phyloP scores from a whole-genome alignment of 2,329 filamentous ascomycete species.

The Chaetomiaceae sp. region DNA sequence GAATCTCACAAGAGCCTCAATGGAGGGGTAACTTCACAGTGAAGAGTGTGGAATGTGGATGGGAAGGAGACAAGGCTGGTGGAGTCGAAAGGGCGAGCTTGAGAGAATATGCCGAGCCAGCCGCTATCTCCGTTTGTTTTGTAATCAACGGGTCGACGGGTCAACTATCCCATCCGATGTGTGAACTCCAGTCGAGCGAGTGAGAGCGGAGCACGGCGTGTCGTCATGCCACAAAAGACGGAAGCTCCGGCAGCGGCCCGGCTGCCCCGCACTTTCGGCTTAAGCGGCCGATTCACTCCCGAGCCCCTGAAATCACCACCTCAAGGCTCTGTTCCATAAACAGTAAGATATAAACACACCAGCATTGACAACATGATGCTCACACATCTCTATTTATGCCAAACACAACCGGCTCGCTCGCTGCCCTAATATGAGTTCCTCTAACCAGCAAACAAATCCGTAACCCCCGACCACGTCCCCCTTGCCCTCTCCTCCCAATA shows the following conservation, averaged over 20 bases:
- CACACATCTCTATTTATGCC: background rate
- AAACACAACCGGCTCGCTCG: background rate
- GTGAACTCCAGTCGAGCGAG: too few species aligned
- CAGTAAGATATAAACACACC: background rate
- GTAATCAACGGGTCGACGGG: background rate
- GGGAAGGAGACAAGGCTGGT: background rate
- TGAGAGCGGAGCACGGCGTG: too few species aligned
- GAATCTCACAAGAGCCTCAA: too few species aligned
- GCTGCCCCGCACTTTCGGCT: too few species aligned
- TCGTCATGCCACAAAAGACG: too few species aligned
- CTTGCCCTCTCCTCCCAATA: conserved; percentile 86
- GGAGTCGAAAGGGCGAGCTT: background rate
- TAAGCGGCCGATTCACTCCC: too few species aligned
- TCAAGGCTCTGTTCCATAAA: background rate
- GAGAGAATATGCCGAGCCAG: background rate
- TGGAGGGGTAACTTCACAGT: background rate
- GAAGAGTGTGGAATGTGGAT: too few species aligned
- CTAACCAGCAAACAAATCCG: conserved; percentile 43
- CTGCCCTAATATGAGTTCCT: background rate
- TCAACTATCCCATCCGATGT: background rate
- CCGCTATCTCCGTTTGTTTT: background rate
- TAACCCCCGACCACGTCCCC: conserved; percentile 59
- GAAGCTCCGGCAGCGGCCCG: too few species aligned
- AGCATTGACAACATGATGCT: background rate
- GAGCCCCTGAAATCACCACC: too few species aligned